phyloP scores from a whole-genome alignment of 768 basidiomycete species.

The Tricholoma matsutake region DNA sequence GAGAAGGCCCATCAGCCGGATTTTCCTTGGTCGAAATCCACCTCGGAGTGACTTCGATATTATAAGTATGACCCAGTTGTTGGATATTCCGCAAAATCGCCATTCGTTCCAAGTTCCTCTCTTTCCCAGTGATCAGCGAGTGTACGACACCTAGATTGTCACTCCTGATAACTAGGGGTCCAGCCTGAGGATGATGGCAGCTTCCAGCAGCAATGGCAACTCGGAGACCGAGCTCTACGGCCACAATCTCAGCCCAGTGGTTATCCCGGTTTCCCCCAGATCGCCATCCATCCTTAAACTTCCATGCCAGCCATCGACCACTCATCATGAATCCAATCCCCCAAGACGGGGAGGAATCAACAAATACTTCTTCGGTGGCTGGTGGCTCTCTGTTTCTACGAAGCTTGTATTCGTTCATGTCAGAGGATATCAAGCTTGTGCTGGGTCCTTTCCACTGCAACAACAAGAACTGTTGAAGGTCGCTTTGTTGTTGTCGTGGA shows the following conservation, averaged over 20 bases:
- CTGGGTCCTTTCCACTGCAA: slow-evolving; percentile 13
- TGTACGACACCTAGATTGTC: slow-evolving; percentile 42
- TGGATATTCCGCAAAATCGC: slow-evolving; percentile 28
- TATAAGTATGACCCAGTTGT: slow-evolving; percentile 14
- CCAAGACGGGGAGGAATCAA: slow-evolving; percentile 37
- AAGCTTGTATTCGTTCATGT: neutral
- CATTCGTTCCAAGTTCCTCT: slow-evolving; percentile 23
- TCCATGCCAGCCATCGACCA: slow-evolving; percentile 38
- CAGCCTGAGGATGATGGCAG: slow-evolving; percentile 2
- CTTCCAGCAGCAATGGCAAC: slow-evolving; percentile 24
- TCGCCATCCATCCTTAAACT: slow-evolving; percentile 29
- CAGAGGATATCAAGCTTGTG: neutral
- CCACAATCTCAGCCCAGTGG: slow-evolving; percentile 45
- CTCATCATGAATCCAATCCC: slow-evolving; percentile 40
- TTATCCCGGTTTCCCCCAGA: slow-evolving; percentile 26
- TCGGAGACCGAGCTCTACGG: slow-evolving; percentile 38
- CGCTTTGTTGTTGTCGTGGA: slow-evolving; percentile 11
- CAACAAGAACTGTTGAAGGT: slow-evolving; percentile 20
- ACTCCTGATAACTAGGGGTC: slow-evolving; percentile 30
- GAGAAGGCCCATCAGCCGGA: slow-evolving; percentile 14
- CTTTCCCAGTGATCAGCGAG: slow-evolving; percentile 23
- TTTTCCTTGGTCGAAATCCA: slow-evolving; percentile 23
- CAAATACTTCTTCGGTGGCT: slow-evolving; percentile 25
- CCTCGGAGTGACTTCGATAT: slow-evolving; percentile 21
- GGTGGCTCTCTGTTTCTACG: neutral